These are phyloP conservation scores for Cucurbita ficifolia DNA, from an alignment of 306 rosid genomes.

Conservation along the genomic window DNA sequence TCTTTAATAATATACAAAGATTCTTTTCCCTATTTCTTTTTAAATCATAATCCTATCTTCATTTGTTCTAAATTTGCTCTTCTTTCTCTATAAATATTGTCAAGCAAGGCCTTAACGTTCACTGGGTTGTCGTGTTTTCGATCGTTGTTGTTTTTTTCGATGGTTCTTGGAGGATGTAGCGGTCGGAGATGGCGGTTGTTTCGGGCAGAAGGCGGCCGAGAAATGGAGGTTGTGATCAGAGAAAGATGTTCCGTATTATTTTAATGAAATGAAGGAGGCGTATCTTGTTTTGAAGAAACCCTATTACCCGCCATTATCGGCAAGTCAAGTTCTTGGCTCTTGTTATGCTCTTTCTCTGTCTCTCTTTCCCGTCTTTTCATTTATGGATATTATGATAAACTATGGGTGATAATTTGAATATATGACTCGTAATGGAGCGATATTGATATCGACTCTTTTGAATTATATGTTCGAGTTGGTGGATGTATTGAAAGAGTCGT, in stretches of 20 bases:
- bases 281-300: neutral
- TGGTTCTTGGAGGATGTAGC: neutral
- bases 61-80: neutral
- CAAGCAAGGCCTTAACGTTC: neutral
- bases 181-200: neutral
- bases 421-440: neutral
- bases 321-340: constrained; percentile 8
- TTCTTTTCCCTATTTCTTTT: neutral
- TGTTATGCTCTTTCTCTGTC: neutral
- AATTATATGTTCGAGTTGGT: neutral
- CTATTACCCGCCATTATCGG: neutral
- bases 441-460: neutral
- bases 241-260: neutral
- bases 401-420: neutral
- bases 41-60: neutral
- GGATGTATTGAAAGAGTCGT: neutral
- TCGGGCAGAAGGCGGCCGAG: neutral
- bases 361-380: neutral
- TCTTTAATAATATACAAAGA: neutral
- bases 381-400: neutral
- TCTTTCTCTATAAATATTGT: neutral
- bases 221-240: neutral
- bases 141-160: too few relatives aligned
- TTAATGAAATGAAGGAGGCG: neutral
- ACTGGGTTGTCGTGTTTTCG: neutral